phyloP scores from a whole-genome alignment of 139 green algal species.

The Pycnococcus provasolii region DNA sequence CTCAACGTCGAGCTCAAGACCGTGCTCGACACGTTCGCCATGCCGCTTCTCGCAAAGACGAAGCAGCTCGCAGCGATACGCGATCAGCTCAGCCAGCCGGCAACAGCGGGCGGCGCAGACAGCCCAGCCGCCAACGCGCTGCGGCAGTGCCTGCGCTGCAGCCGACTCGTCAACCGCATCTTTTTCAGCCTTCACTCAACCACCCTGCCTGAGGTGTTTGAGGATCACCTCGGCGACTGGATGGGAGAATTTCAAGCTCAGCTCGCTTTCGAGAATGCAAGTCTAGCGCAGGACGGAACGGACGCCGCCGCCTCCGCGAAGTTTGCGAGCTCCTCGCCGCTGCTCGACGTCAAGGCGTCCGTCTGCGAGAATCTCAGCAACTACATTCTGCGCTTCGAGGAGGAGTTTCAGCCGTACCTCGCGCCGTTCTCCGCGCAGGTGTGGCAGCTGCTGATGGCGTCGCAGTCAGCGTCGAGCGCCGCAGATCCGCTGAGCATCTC shows the following conservation, averaged over 20 bases:
- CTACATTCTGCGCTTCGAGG: slow-evolving; percentile 89
- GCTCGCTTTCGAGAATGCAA: slow-evolving; percentile 52
- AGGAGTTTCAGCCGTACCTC: slow-evolving; percentile 86
- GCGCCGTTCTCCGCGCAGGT: slow-evolving; percentile 52
- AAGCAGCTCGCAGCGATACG: slow-evolving; percentile 1
- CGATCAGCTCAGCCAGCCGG: slow-evolving; percentile 25
- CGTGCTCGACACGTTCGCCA: slow-evolving; percentile 56
- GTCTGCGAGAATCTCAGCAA: slow-evolving; percentile 55
- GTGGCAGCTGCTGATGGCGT: slow-evolving; percentile 74
- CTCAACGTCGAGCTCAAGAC: slow-evolving; percentile 50
- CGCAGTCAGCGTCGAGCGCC: slow-evolving; percentile 27
- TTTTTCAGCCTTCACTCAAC: slow-evolving; percentile 90
- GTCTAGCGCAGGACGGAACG: slow-evolving; percentile 34
- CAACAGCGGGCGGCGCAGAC: neutral
- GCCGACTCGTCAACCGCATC: slow-evolving; percentile 59
- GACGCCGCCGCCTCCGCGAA: slow-evolving; percentile 6
- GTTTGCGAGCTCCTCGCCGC: neutral
- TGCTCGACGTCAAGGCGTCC: slow-evolving; percentile 53
- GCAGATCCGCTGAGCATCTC: slow-evolving; percentile 77
- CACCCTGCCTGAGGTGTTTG: slow-evolving; percentile 83
- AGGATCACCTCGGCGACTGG: slow-evolving; percentile 76
- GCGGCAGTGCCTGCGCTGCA: slow-evolving; percentile 25
- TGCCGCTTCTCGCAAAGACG: slow-evolving; percentile 33
- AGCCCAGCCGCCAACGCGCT: no score
- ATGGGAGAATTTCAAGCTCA: slow-evolving; percentile 73